These are phyloP conservation scores for Microdochium paspali DNA, from an alignment of 2,329 filamentous ascomycete species.

Conservation along the genomic window DNA sequence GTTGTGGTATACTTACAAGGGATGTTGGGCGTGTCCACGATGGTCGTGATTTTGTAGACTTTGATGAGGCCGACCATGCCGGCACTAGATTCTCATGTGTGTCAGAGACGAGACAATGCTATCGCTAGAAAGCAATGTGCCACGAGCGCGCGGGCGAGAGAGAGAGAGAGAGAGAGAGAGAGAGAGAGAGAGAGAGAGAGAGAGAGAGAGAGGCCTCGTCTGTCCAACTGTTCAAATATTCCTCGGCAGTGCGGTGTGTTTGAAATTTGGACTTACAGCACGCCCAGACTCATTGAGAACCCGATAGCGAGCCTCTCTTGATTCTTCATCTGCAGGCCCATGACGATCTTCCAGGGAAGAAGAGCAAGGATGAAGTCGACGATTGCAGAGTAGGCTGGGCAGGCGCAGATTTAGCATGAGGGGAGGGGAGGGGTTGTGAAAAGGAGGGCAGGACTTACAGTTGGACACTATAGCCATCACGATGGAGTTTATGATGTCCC, in stretches of 20 bases:
- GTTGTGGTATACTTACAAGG: not conserved
- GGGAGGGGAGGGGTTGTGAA: no score
- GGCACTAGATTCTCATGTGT: not conserved
- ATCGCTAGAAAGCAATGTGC: no score
- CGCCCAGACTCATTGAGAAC: conserved; percentile 4
- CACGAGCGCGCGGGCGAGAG: no score
- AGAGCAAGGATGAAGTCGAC: conserved; percentile 4
- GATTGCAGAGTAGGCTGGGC: not conserved
- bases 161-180: no score
- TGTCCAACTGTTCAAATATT: no score
- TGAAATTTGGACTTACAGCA: conserved; percentile 2
- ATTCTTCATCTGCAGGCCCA: conserved; percentile 4
- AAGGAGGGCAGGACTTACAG: not conserved
- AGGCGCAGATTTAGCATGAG: no score
- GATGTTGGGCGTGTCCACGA: not conserved
- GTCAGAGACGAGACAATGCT: not conserved
- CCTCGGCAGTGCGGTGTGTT: not conserved
- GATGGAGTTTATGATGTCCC: not conserved
- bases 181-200: no score
- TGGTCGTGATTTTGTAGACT: not conserved
- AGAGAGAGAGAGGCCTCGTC: no score
- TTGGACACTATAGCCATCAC: not conserved
- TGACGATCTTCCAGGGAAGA: conserved; percentile 4
- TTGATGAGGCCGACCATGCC: not conserved
- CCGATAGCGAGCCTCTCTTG: conserved; percentile 5